These are phyloP conservation scores for Penicillium ochrochloron DNA, from an alignment of 495 filamentous ascomycete genomes.

Conservation along the genomic window DNA sequence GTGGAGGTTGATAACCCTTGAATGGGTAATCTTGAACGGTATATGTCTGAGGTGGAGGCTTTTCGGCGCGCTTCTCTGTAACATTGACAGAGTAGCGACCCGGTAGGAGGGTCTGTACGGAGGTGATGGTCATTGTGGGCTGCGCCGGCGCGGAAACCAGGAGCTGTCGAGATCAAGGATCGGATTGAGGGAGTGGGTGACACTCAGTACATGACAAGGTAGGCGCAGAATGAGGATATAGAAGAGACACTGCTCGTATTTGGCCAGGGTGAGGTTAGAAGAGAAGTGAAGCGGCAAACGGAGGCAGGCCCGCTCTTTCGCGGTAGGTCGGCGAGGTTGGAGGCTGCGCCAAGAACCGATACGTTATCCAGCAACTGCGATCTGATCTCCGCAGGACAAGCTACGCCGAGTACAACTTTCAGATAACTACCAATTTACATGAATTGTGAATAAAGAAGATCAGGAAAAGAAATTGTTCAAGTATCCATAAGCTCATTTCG, in stretches of 20 bases:
- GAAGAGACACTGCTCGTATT: neutral
- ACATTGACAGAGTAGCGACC: conserved; percentile 38
- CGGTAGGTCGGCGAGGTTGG: conserved; percentile 9
- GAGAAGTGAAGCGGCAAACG: conserved; percentile 1
- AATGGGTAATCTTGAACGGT: conserved; percentile 75
- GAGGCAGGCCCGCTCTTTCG: conserved; percentile 1
- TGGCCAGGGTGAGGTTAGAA: neutral
- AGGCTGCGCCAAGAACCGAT: conserved; percentile 11
- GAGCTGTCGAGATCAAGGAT: conserved; percentile 35
- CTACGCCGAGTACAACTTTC: neutral
- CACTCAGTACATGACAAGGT: conserved; percentile 41
- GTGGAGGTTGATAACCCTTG: conserved; percentile 69
- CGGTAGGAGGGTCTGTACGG: conserved; percentile 46
- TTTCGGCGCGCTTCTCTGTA: conserved; percentile 43
- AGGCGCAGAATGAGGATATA: neutral
- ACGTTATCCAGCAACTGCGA: conserved; percentile 6
- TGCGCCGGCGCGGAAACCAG: conserved; percentile 33
- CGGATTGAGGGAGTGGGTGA: conserved; percentile 13
- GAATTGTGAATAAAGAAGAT: neutral
- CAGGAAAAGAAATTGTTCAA: neutral
- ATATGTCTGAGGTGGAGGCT: conserved; percentile 56
- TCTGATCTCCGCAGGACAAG: neutral
- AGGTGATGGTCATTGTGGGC: conserved; percentile 55
- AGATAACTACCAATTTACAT: neutral
- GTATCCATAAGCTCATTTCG: conserved; percentile 14